Evolutionary conservation across 2,329 filamentous ascomycete genomes (phyloP).

Genomic region (Trichoderma hamatum): DNA sequence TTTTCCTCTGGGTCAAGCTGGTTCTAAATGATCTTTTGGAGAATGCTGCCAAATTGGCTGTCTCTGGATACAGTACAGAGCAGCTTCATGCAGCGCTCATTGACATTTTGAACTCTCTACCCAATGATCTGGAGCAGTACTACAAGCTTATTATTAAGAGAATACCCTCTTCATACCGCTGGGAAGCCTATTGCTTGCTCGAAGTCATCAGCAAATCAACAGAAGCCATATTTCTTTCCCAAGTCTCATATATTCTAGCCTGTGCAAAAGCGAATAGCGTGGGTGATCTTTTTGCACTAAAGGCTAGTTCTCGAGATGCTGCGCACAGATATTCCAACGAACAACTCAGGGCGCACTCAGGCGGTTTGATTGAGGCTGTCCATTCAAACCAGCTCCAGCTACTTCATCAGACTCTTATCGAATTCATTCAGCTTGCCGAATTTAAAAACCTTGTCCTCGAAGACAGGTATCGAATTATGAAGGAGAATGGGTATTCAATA

Average conservation of each 20-base stretch:
- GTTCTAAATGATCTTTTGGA: not conserved
- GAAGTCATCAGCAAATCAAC: conserved; percentile 8
- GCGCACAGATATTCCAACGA: not conserved
- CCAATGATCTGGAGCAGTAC: not conserved
- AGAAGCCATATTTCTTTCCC: not conserved
- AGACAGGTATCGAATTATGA: not conserved
- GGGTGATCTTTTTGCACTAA: not conserved
- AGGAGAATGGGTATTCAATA: not conserved
- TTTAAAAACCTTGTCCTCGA: not conserved
- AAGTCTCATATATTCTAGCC: not conserved
- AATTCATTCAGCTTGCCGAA: not conserved
- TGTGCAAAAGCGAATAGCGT: not conserved
- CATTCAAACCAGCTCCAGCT: not conserved
- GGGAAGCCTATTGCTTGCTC: conserved; percentile 11
- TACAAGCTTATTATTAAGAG: not conserved
- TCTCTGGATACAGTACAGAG: not conserved
- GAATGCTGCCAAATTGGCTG: not conserved
- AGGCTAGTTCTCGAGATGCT: not conserved
- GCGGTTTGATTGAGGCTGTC: not conserved
- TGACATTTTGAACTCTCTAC: not conserved
- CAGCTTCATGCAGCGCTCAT: not conserved
- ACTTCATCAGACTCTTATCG: not conserved
- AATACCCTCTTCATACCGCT: not conserved
- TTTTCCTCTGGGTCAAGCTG: conserved; percentile 22
- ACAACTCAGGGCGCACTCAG: not conserved